Evolutionary conservation across 2,329 filamentous ascomycete genomes (phyloP).

Genomic region (Grosmannia penicillata): DNA sequence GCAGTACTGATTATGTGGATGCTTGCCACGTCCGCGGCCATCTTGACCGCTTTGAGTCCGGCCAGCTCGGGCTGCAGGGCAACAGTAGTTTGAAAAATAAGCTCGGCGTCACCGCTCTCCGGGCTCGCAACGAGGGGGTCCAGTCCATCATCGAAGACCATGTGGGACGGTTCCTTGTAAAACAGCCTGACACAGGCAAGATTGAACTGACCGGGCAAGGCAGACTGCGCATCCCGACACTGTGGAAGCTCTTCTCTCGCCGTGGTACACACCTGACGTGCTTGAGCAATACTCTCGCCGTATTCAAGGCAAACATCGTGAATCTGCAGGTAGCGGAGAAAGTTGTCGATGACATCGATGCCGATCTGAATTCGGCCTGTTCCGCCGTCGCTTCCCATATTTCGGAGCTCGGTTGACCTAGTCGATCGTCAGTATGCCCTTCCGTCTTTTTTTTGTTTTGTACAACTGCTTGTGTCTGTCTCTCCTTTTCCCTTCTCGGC

Average conservation of each 20-base stretch:
- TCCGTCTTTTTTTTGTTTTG: too few species aligned
- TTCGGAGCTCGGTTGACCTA: slow-evolving; percentile 14
- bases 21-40: slow-evolving; percentile 13
- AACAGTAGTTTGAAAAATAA: slow-evolving; percentile 28
- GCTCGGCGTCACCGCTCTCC: slow-evolving; percentile 24
- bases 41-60: slow-evolving; percentile 17
- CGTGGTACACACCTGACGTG: slow-evolving; percentile 49
- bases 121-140: slow-evolving; percentile 17
- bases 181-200: slow-evolving; percentile 57
- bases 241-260: slow-evolving; percentile 54
- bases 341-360: slow-evolving; percentile 62
- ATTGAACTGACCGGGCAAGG: slow-evolving; percentile 69
- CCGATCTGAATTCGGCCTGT: slow-evolving; percentile 41
- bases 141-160: slow-evolving; percentile 12
- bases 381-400: slow-evolving; percentile 39
- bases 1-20: slow-evolving; percentile 29
- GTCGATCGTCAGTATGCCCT: background rate
- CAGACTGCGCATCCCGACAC: slow-evolving; percentile 31
- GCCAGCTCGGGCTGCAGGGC: slow-evolving; percentile 19
- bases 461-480: background rate
- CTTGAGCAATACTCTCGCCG: slow-evolving; percentile 46
- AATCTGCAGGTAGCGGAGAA: slow-evolving; percentile 72
- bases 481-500: background rate
- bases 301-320: slow-evolving; percentile 83
- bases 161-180: slow-evolving; percentile 21